A percentile compares a stretch with the other conserved stretches of the same genome.
Conservation (phyloP, 176 grass and related monocot species). For the Pontederia paniculata region DNA sequence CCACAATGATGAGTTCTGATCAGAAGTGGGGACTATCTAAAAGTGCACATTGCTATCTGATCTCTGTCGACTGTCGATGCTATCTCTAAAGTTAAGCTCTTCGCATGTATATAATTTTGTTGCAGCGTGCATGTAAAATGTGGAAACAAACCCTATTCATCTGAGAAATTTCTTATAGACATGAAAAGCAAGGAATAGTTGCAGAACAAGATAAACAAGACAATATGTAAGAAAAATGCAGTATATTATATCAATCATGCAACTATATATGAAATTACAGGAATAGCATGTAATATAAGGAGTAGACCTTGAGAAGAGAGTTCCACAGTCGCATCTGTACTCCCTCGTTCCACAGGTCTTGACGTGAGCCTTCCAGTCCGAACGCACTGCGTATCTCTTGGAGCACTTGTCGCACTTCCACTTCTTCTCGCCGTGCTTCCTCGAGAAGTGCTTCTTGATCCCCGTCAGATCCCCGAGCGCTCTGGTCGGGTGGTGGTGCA, state of each 20-base stretch:
- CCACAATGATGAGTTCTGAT: conserved; percentile 3
- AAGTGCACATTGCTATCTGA: too few species aligned
- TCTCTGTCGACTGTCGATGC: too few species aligned
- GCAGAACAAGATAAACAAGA: too few species aligned
- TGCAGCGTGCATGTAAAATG: background rate
- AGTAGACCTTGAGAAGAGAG: conserved; percentile 75
- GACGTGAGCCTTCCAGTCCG: conserved; percentile 97
- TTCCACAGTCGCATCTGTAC: conserved; percentile 87
- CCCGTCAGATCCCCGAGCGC: conserved; percentile 87
- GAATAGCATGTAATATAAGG: background rate
- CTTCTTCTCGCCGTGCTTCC: conserved; percentile 96
- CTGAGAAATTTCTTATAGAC: background rate
- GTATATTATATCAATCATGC: background rate
- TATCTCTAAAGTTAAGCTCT: too few species aligned
- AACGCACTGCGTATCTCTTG: conserved; percentile 89
- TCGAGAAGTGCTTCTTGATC: conserved; percentile 91
- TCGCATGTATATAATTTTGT: background rate
- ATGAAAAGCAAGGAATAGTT: background rate
- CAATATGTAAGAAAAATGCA: too few species aligned
- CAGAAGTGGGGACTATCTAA: background rate
- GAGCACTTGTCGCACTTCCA: conserved; percentile 85
- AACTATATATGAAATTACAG: too few species aligned
- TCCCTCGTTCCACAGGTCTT: conserved; percentile 90
- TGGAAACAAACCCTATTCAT: background rate
- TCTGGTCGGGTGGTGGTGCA: conserved; percentile 71